Conservation (phyloP, 2,329 filamentous ascomycete genomes). For the Emmonsiellopsis sp. region DNA sequence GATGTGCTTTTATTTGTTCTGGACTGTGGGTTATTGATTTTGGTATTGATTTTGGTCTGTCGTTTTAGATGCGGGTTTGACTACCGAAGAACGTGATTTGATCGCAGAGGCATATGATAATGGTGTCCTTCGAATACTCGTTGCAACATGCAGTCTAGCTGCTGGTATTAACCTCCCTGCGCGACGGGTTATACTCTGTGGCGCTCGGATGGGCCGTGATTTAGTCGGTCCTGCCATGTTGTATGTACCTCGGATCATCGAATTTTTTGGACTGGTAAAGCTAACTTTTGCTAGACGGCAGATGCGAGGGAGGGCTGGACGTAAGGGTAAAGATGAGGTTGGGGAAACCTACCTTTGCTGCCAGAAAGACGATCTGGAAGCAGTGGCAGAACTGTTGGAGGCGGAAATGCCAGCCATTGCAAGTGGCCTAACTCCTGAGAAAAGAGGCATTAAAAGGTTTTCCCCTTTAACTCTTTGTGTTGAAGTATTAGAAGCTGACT, state of each 20-base stretch:
- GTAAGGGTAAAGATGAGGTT: slow-evolving; percentile 68
- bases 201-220: slow-evolving; percentile 65
- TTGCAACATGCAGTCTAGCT: slow-evolving; percentile 71
- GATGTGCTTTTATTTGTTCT: not conserved
- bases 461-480: not conserved
- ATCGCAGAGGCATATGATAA: slow-evolving; percentile 61
- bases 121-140: slow-evolving; percentile 58
- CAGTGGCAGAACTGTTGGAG: slow-evolving; percentile 60
- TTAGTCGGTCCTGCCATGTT: slow-evolving; percentile 71
- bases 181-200: slow-evolving; percentile 64
- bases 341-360: slow-evolving; percentile 73
- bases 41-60: slow-evolving; percentile 17
- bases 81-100: slow-evolving; percentile 64
- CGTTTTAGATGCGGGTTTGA: slow-evolving; percentile 42
- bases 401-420: slow-evolving; percentile 60
- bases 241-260: slow-evolving; percentile 21
- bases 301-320: slow-evolving; percentile 68
- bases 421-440: slow-evolving; percentile 60
- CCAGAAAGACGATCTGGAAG: slow-evolving; percentile 56
- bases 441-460: slow-evolving; percentile 57
- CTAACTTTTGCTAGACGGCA: slow-evolving; percentile 45
- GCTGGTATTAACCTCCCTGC: slow-evolving; percentile 70
- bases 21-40: slow-evolving; percentile 16
- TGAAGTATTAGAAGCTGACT: not conserved
- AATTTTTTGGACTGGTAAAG: not conserved